phyloP scores from a whole-genome alignment of 2,329 filamentous ascomycete species.

The Monilinia polystroma region DNA sequence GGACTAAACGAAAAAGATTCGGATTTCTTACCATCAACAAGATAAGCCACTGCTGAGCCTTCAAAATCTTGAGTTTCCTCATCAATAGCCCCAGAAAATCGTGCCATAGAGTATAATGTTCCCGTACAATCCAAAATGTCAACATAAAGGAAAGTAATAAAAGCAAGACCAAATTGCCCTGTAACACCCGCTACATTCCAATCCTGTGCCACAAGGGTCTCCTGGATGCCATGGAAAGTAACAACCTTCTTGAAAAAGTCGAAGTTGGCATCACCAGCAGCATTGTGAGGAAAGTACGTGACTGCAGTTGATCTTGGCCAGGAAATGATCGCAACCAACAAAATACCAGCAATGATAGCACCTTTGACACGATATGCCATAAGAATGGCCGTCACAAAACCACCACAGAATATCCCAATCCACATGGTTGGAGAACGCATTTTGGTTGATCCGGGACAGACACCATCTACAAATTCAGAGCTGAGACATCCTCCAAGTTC shows the following conservation, averaged over 20 bases:
- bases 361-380: constrained; percentile 87
- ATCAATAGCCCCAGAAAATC: constrained; percentile 77
- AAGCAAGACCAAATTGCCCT: constrained; percentile 75
- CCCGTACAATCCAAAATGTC: constrained; percentile 86
- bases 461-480: constrained; percentile 44
- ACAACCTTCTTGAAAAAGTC: constrained; percentile 89
- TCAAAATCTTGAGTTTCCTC: constrained; percentile 84
- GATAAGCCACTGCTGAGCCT: constrained; percentile 78
- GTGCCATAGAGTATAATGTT: constrained; percentile 86
- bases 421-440: constrained; percentile 84
- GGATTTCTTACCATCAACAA: constrained; percentile 57
- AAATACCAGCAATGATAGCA: constrained; percentile 78
- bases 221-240: constrained; percentile 73
- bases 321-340: constrained; percentile 82
- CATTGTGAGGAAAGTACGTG: constrained; percentile 76
- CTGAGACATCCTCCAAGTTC: constrained; percentile 62
- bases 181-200: constrained; percentile 70
- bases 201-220: constrained; percentile 69
- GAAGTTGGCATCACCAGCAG: constrained; percentile 67
- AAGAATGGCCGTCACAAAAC: constrained; percentile 73
- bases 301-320: constrained; percentile 79
- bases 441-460: constrained; percentile 62
- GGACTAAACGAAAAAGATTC: neutral
- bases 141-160: constrained; percentile 87
- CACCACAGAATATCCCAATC: constrained; percentile 85